These are phyloP conservation scores for Calcarisporium arbuscula DNA, from an alignment of 2,329 filamentous ascomycete genomes.

Conservation along the genomic window DNA sequence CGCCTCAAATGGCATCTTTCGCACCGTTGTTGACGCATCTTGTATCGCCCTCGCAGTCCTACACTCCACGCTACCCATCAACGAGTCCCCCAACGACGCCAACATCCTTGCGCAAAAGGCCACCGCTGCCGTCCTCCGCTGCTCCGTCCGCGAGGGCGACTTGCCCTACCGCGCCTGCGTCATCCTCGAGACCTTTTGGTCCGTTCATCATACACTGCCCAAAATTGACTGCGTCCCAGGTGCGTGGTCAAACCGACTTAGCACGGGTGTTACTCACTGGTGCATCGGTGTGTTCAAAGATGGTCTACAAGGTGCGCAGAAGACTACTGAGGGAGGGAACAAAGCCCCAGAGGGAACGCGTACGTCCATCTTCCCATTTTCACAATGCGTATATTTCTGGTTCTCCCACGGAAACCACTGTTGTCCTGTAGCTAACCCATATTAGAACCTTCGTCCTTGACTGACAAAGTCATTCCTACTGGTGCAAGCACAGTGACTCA, in stretches of 20 bases:
- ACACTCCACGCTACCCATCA: slow-evolving; percentile 32
- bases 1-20: slow-evolving; percentile 43
- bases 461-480: no score
- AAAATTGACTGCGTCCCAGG: slow-evolving; percentile 32
- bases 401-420: no score
- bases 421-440: no score
- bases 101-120: slow-evolving; percentile 23
- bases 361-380: slow-evolving; percentile 12
- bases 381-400: no score
- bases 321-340: slow-evolving; percentile 22
- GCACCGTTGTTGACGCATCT: slow-evolving; percentile 37
- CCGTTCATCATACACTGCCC: slow-evolving; percentile 29
- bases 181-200: slow-evolving; percentile 46
- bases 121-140: slow-evolving; percentile 31
- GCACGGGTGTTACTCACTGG: slow-evolving; percentile 43
- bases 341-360: slow-evolving; percentile 23
- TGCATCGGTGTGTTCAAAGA: slow-evolving; percentile 42
- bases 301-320: slow-evolving; percentile 31
- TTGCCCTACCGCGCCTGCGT: slow-evolving; percentile 37
- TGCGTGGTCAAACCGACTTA: slow-evolving; percentile 39
- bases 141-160: slow-evolving; percentile 43
- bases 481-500: no score
- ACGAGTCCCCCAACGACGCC: slow-evolving; percentile 23
- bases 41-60: slow-evolving; percentile 40
- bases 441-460: no score